Evolutionary conservation across 352 stramenopile genomes (phyloP).

Genomic region (Phytophthora litchii): DNA sequence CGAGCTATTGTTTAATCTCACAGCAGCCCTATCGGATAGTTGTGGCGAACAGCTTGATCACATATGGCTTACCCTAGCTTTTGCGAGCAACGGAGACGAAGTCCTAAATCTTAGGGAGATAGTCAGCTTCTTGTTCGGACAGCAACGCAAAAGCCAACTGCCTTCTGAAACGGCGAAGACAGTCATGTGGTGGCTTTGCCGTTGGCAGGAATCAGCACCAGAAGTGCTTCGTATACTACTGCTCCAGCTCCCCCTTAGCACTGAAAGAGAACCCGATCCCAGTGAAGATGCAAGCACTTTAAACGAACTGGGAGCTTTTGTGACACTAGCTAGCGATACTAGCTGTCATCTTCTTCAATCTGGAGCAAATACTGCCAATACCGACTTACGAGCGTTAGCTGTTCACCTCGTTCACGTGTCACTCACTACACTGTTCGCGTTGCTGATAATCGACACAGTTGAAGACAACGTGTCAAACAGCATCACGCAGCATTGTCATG

Average conservation of each 20-base stretch:
- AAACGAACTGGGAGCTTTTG: slow-evolving; percentile 27
- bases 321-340: slow-evolving; percentile 31
- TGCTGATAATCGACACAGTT: slow-evolving; percentile 12
- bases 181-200: slow-evolving; percentile 69
- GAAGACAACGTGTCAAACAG: slow-evolving; percentile 28
- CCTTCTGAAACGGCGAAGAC: slow-evolving; percentile 55
- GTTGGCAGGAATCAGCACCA: slow-evolving; percentile 58
- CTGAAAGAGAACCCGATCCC: slow-evolving; percentile 2
- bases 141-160: slow-evolving; percentile 38
- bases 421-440: slow-evolving; percentile 28
- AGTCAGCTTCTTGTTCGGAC: slow-evolving; percentile 46
- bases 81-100: slow-evolving; percentile 22
- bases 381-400: slow-evolving; percentile 21
- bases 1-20: slow-evolving; percentile 60
- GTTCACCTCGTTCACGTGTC: slow-evolving; percentile 34
- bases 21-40: slow-evolving; percentile 37
- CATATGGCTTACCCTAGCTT: slow-evolving; percentile 66
- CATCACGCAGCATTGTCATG: slow-evolving; percentile 47
- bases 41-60: slow-evolving; percentile 68
- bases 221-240: slow-evolving; percentile 43
- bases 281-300: slow-evolving; percentile 16
- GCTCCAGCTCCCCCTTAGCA: slow-evolving; percentile 9
- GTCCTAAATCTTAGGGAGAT: slow-evolving; percentile 17
- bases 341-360: slow-evolving; percentile 32
- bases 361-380: slow-evolving; percentile 4